Base-by-base conservation (phyloP, 1,284 basidiomycete genomes). In the Sphaerobolus stellatus region DNA sequence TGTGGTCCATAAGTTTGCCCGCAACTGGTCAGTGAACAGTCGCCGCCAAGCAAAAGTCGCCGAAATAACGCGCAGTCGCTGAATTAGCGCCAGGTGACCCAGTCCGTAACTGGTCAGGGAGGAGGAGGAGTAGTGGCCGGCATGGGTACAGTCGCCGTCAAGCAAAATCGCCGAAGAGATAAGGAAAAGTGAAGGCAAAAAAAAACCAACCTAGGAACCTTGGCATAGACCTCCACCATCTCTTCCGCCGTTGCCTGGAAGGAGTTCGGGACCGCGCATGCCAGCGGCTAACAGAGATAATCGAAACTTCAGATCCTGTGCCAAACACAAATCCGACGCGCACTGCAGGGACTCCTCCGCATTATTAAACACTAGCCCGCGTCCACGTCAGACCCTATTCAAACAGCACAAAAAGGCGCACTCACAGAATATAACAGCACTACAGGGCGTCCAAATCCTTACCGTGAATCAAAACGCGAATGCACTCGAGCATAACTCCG, bases 331-430 rank as follows among this genome's bases (percentile, higher is more conserved):
- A 69, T 99, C 95, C 1, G 93, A 95, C 0, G 91, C 95, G 65
- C 98, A 95, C 69, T 97, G 94, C n/a, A 96, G 71, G 0, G 87
- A 90, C 65, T 96, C 93, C 68, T 99, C 95, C 5, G 90, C 97
- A 58, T 97, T 85, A 66, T 98, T 98, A 77, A 97, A 98, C 58
- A 98, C 92, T 94, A 59, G 5, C 34, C 8, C 29, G 9, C 30
- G 48, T 44, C 48, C 9, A 28, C 24, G 49, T 11, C 48, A 38
- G 28, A n/a, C 9, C 25, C n/a, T n/a, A n/a, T n/a, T n/a, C n/a
- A n/a, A n/a, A n/a, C n/a, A n/a, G n/a, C n/a, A n/a, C n/a, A 48
- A 20, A 18, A 20, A 33, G 57, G 13, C 20, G 16, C 14, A 75
- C 90, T 69, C 62, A 94, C 92, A 73, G 66, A 99, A 94, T 11